phyloP scores from a whole-genome alignment of 805 yeast species.

The Candida parachauliodes region DNA sequence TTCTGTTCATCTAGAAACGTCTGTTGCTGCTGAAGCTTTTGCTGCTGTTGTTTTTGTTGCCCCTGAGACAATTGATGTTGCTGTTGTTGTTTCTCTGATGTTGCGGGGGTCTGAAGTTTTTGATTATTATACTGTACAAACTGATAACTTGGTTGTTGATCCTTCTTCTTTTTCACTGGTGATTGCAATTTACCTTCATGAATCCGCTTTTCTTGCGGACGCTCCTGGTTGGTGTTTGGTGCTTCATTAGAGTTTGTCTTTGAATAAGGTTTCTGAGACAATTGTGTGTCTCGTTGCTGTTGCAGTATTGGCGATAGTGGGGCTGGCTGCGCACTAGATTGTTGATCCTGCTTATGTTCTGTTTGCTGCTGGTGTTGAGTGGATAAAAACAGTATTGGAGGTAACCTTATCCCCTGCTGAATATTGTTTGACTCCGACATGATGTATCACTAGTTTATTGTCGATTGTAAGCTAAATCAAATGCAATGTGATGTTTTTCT shows the following conservation, averaged over 20 bases:
- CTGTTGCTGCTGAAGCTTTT: no score
- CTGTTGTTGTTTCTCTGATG: no score
- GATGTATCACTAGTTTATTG: no score
- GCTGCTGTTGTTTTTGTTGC: no score
- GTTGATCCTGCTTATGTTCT: background rate
- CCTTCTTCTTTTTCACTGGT: background rate
- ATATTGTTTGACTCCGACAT: background rate
- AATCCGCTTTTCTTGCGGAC: background rate
- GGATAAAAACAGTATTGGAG: slow-evolving; percentile 64
- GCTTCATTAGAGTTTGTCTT: background rate
- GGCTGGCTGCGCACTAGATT: background rate
- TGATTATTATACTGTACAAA: slow-evolving; percentile 2
- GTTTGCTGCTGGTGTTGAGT: slow-evolving; percentile 1
- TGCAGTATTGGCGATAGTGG: background rate
- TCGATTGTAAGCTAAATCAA: no score
- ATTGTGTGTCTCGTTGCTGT: background rate
- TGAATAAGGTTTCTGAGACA: no score
- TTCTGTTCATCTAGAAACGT: no score
- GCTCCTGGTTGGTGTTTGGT: no score
- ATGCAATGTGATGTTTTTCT: no score
- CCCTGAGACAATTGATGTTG: no score
- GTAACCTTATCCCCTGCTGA: slow-evolving; percentile 65
- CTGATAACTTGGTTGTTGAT: background rate
- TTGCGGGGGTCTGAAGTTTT: background rate
- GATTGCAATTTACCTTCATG: background rate